phyloP scores from a whole-genome alignment of 805 yeast genomes.

The Candida odintsovae region DNA sequence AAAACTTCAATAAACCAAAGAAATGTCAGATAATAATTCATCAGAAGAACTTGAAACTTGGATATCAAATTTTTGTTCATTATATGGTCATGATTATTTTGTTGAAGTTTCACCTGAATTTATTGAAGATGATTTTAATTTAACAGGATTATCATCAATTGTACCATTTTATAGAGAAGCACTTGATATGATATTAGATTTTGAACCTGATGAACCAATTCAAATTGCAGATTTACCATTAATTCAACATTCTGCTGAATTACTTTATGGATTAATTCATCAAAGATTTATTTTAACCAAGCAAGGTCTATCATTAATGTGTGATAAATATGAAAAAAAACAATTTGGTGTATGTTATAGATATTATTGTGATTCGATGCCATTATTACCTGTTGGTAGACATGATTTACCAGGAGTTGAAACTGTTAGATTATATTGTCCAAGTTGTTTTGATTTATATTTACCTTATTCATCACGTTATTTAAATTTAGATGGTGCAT shows the following conservation, averaged over 20 bases:
- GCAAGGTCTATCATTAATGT: conserved; percentile 85
- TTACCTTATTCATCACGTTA: conserved; percentile 84
- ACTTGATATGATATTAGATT: conserved; percentile 80
- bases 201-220: conserved; percentile 49
- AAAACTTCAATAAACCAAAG: background rate
- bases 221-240: conserved; percentile 66
- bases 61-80: conserved; percentile 48
- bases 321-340: conserved; percentile 85
- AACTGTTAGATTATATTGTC: conserved; percentile 89
- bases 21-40: conserved; percentile 17
- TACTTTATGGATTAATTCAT: conserved; percentile 89
- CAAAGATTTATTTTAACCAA: conserved; percentile 86
- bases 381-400: conserved; percentile 85
- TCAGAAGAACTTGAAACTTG: conserved; percentile 46
- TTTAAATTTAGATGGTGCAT: conserved; percentile 90
- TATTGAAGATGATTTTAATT: conserved; percentile 93
- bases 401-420: conserved; percentile 88
- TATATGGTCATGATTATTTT: conserved; percentile 72
- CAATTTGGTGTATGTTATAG: conserved; percentile 93
- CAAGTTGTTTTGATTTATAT: conserved; percentile 89
- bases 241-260: conserved; percentile 86
- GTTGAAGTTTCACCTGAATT: conserved; percentile 90
- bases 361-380: conserved; percentile 83
- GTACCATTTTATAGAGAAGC: conserved; percentile 93
- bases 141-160: conserved; percentile 79